Percentiles rank a stretch among this genome's conserved stretches.
phyloP scores from a whole-genome alignment of 2,329 filamentous ascomycete species.

The Penicillium sp. region DNA sequence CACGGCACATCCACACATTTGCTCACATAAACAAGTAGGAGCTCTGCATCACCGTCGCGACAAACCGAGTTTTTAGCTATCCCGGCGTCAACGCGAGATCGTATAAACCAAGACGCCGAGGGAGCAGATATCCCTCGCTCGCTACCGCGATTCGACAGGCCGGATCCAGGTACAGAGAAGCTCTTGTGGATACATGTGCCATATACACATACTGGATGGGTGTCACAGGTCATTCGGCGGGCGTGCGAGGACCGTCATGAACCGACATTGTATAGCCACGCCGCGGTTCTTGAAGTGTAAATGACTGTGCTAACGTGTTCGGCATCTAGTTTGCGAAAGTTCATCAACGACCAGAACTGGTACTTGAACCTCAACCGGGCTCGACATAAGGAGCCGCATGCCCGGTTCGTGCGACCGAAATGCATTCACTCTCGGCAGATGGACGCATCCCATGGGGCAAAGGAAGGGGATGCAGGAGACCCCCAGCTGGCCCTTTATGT shows the following conservation, averaged over 20 bases:
- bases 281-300: background rate
- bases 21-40: slow-evolving; percentile 1
- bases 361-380: slow-evolving; percentile 39
- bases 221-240: slow-evolving; percentile 25
- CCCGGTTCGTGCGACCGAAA: slow-evolving; percentile 41
- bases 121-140: slow-evolving; percentile 28
- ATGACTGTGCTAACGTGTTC: slow-evolving; percentile 1
- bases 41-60: slow-evolving; percentile 20
- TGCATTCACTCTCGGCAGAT: slow-evolving; percentile 36
- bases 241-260: slow-evolving; percentile 29
- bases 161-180: slow-evolving; percentile 37
- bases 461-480: slow-evolving; percentile 17
- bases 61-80: slow-evolving; percentile 29
- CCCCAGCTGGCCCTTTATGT: slow-evolving; percentile 36
- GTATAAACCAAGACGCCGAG: slow-evolving; percentile 25
- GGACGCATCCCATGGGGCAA: slow-evolving; percentile 20
- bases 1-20: background rate
- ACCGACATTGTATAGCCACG: slow-evolving; percentile 20
- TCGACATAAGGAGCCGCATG: slow-evolving; percentile 44
- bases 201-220: slow-evolving; percentile 32
- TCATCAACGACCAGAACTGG: slow-evolving; percentile 41
- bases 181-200: slow-evolving; percentile 40
- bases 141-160: slow-evolving; percentile 35
- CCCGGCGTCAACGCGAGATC: slow-evolving; percentile 28
- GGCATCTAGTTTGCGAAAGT: slow-evolving; percentile 40